A percentile compares a stretch with the other conserved stretches of the same genome.
phyloP scores from a whole-genome alignment of 2,329 filamentous ascomycete species.

The Penicillium sclerotigenum region DNA sequence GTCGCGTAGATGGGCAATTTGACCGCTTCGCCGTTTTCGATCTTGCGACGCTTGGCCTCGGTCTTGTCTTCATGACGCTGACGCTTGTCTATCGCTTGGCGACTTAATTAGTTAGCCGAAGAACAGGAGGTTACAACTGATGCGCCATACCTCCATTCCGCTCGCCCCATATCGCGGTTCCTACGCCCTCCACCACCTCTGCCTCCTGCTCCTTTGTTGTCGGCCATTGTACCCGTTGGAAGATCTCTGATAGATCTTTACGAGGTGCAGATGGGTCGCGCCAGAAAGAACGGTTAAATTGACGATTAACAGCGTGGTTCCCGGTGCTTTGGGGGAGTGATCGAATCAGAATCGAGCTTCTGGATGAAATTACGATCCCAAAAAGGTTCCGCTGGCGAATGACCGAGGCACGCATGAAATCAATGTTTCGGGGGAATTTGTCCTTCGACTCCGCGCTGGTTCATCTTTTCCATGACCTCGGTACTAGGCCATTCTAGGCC shows the following conservation, averaged over 20 bases:
- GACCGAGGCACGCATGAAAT: conserved; percentile 15
- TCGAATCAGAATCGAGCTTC: neutral
- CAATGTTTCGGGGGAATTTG: conserved; percentile 10
- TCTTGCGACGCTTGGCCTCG: conserved; percentile 55
- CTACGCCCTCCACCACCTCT: conserved; percentile 49
- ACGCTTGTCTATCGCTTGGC: conserved; percentile 52
- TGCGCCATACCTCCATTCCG: conserved; percentile 59
- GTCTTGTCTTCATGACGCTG: conserved; percentile 50
- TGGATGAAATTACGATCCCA: conserved; percentile 5
- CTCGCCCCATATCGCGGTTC: conserved; percentile 65
- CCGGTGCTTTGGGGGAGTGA: neutral
- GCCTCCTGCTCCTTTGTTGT: conserved; percentile 33
- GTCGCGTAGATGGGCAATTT: conserved; percentile 53
- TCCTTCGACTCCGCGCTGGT: neutral
- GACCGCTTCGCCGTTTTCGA: conserved; percentile 46
- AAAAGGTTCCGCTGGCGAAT: conserved; percentile 18
- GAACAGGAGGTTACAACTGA: neutral
- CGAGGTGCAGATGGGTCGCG: conserved; percentile 5
- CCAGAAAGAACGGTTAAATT: neutral
- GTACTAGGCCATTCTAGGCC: conserved; percentile 10
- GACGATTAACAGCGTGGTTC: neutral
- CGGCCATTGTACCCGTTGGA: conserved; percentile 31
- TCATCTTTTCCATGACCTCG: conserved; percentile 7
- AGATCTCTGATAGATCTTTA: conserved; percentile 18
- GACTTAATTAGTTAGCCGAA: conserved; percentile 52